Conservation (phyloP, 495 filamentous ascomycete genomes). For the Margaritispora aquatica region DNA sequence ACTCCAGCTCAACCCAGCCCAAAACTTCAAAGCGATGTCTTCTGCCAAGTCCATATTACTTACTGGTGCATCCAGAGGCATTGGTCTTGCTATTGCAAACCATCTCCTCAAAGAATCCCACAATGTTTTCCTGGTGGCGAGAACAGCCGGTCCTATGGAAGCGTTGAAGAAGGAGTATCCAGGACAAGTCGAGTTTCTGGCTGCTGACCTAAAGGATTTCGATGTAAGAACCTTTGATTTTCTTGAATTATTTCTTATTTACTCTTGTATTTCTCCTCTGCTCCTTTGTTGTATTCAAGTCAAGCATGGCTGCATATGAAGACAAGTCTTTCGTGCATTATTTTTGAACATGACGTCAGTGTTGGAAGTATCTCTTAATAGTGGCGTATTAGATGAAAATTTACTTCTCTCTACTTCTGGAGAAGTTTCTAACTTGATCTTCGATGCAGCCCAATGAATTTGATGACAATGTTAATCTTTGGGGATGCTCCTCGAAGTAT, state of each 20-base stretch:
- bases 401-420: too few relatives aligned
- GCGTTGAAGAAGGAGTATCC: conserved; percentile 58
- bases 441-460: not conserved
- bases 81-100: conserved; percentile 73
- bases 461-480: not conserved
- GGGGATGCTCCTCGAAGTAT: too few relatives aligned
- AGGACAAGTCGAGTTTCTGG: conserved; percentile 61
- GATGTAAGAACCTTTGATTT: conserved; percentile 29
- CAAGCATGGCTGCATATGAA: not conserved
- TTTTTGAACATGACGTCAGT: too few relatives aligned
- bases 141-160: conserved; percentile 60
- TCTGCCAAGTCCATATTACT: conserved; percentile 54
- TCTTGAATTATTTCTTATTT: not conserved
- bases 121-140: conserved; percentile 71
- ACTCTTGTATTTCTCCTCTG: too few relatives aligned
- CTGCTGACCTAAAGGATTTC: conserved; percentile 67
- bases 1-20: too few relatives aligned
- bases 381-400: too few relatives aligned
- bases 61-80: conserved; percentile 68
- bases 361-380: too few relatives aligned
- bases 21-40: too few relatives aligned
- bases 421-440: too few relatives aligned
- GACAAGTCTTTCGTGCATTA: too few relatives aligned
- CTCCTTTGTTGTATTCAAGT: too few relatives aligned
- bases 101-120: conserved; percentile 61